A percentile compares a stretch with the other conserved stretches of the same genome.
Conservation (phyloP, 768 basidiomycete genomes). For the Wakefieldia striispora region DNA sequence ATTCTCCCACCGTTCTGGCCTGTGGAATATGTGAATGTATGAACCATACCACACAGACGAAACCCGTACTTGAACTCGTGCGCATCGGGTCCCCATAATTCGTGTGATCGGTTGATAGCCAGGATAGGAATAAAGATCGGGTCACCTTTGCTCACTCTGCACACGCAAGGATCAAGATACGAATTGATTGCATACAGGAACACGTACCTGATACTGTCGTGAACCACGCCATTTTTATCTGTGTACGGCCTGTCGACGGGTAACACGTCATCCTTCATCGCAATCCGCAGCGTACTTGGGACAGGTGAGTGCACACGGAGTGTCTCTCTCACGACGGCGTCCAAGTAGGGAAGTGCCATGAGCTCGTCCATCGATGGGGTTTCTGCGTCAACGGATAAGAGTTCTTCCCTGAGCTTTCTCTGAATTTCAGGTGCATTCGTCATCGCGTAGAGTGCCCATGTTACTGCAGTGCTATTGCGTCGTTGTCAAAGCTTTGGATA, state of each 20-base stretch:
- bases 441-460: slow-evolving; percentile 62
- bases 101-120: slow-evolving; percentile 48
- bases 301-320: slow-evolving; percentile 52
- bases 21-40: slow-evolving; percentile 20
- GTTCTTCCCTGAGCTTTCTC: slow-evolving; percentile 56
- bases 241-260: slow-evolving; percentile 47
- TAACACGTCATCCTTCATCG: slow-evolving; percentile 51
- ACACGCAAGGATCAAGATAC: not conserved
- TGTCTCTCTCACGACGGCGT: slow-evolving; percentile 59
- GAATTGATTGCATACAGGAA: not conserved
- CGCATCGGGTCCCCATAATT: slow-evolving; percentile 64
- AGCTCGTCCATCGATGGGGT: slow-evolving; percentile 70
- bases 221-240: slow-evolving; percentile 41
- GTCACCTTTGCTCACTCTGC: slow-evolving; percentile 44
- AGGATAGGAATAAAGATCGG: slow-evolving; percentile 52
- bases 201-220: slow-evolving; percentile 38
- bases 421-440: slow-evolving; percentile 48
- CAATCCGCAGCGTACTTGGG: slow-evolving; percentile 40
- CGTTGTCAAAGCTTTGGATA: not conserved
- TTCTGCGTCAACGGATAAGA: slow-evolving; percentile 48
- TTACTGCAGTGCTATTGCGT: slow-evolving; percentile 34
- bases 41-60: not conserved
- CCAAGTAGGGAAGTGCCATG: slow-evolving; percentile 63
- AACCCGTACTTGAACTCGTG: slow-evolving; percentile 51
- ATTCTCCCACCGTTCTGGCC: slow-evolving; percentile 64